Evolutionary conservation across 495 filamentous ascomycete genomes (phyloP), one percentile per base, ranked within the genome.

Genomic region (Tuber borchii): DNA sequence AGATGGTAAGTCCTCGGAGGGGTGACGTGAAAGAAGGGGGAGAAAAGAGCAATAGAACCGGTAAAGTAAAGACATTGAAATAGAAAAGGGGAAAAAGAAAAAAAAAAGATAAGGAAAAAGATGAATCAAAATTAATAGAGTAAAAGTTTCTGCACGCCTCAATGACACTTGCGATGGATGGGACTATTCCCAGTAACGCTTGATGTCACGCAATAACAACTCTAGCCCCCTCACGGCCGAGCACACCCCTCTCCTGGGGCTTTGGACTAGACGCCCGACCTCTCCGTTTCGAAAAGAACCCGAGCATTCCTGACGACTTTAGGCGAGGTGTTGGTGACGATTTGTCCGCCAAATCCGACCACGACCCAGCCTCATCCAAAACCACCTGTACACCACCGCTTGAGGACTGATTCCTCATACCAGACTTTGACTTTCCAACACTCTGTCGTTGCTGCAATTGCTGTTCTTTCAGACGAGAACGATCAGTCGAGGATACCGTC

Each of bases 221-320:
- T 80, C 95, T 88, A 31, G 95, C 94, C 10, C 95, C 95, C 82
- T 99, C 95, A 82, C 97, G 97, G 73, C 95, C 96, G 77, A 99
- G 83, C 70, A 99, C 94, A 71, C 95, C 95, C 26, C 93, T 87
- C 83, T 99, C 95, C 83, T 93, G 93, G 68, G 94, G 94, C 84
- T 97, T 97, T 14, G 95, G 95, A 82, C 94, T 97, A 82, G 92
- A 89, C 71, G 93, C 93, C 61, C 95, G 87, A 8, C 94, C 94
- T 86, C 92, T 97, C 86, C 95, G 96, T 75, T 94, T 87, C 51
- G 87, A 90, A 74, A 97, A 86, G 83, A 99, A 95, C 4, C 93
- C 92, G 70, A 99, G 89, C 89, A 98, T 94, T 56, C 94, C 93
- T 45, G 89, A 90, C 42, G 72, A 87, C 84, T 78, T 90, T 87